Base-by-base conservation (phyloP, 352 stramenopile genomes). In the Salisapilia sapeloensis region DNA sequence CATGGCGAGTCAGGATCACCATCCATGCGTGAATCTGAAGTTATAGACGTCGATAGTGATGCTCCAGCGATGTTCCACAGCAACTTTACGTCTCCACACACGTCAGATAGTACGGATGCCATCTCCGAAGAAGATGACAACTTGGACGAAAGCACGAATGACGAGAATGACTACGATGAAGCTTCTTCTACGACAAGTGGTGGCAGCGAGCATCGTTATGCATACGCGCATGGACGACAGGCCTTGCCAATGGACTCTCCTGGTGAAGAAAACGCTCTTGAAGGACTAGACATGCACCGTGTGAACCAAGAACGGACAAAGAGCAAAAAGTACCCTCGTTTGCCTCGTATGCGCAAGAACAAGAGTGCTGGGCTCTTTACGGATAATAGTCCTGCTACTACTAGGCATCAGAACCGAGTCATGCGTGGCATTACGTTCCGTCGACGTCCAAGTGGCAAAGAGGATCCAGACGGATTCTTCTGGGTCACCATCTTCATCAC, bases 161-260 rank as follows among this genome's bases (percentile, higher is more conserved):
- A 15, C 5, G 40, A 52, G 7, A n/a, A 30, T 1, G 48, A 58
- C 24, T 35, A 28, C 24, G n/a, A n/a, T n/a, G n/a, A n/a, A n/a
- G n/a, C n/a, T n/a, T n/a, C n/a, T n/a, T n/a, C n/a, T n/a, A n/a
- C n/a, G n/a, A n/a, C n/a, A n/a, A n/a, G n/a, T n/a, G n/a, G n/a
- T 25, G 12, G 46, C 13, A 44, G 53, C 12, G 38, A 42, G 11
- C 34, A 48, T 11, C 57, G 75, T 39, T 48, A 77, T 39, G 48
- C 56, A 35, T 84, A 81, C 33, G 50, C 38, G 8, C 64, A 46
- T 9, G 64, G 67, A 0, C 52, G 46, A 1, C 64, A 71, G 11
- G 58, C 65, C 8, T 44, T 84, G 17, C 64, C 67, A 2, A 84
- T 84, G 64, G 49, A 79, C 4, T 84, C 67, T 0, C 67, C 67